Evolutionary conservation across 768 basidiomycete species (phyloP).

Genomic region (Amanita muscaria): DNA sequence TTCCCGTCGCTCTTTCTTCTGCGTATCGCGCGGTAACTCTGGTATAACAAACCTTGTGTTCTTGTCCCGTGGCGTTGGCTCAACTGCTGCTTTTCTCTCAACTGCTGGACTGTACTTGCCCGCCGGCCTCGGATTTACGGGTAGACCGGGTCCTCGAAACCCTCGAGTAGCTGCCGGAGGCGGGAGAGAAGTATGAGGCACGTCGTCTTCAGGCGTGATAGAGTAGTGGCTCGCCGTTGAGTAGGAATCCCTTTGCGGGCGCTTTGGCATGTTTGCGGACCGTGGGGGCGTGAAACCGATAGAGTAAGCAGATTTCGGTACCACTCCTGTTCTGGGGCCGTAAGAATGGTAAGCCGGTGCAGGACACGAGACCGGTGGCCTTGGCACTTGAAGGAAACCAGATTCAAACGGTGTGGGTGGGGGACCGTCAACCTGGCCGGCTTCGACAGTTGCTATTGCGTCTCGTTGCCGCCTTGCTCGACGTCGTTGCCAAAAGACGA

Average conservation of each 20-base stretch:
- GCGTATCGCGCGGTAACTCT: neutral
- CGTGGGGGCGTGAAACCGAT: conserved; percentile 4
- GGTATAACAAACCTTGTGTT: conserved; percentile 8
- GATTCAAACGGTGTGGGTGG: conserved; percentile 21
- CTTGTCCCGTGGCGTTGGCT: conserved; percentile 7
- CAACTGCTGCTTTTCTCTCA: no score
- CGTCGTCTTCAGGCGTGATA: neutral
- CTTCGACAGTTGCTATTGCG: conserved; percentile 15
- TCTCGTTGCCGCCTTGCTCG: conserved; percentile 4
- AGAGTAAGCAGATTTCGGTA: conserved; percentile 1
- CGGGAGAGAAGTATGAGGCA: no score
- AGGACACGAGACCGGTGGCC: neutral
- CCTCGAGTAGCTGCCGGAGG: neutral
- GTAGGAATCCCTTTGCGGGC: neutral
- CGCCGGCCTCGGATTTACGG: conserved; percentile 1
- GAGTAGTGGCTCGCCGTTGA: conserved; percentile 1
- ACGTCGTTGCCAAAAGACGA: neutral
- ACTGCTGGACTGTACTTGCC: neutral
- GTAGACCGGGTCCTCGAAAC: neutral
- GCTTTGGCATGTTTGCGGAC: neutral
- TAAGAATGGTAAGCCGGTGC: neutral
- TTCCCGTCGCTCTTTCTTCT: neutral
- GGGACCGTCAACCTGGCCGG: conserved; percentile 23
- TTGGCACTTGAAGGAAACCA: conserved; percentile 16
- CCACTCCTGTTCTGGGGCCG: conserved; percentile 3